Conservation (phyloP, 306 rosid species). For the Luffa aegyptiaca region DNA sequence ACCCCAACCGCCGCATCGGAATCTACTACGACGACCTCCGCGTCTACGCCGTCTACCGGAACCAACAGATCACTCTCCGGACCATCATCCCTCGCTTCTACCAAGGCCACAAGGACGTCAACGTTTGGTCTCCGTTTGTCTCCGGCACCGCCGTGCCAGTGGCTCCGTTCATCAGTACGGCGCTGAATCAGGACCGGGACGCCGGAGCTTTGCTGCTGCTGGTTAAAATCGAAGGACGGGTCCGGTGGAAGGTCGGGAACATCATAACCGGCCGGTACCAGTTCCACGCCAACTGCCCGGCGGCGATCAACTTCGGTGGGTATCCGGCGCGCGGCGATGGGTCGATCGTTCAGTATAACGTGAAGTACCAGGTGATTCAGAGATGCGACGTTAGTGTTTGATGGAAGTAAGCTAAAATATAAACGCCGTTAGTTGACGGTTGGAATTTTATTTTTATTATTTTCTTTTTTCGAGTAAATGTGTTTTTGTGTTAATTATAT, state of each 20-base stretch:
- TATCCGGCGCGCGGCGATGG: conserved; percentile 14
- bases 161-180: conserved; percentile 49
- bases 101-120: conserved; percentile 71
- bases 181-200: conserved; percentile 33
- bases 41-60: conserved; percentile 46
- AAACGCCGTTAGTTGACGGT: conserved; percentile 3
- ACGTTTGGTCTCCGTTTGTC: conserved; percentile 83
- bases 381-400: conserved; percentile 61
- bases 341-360: conserved; percentile 27
- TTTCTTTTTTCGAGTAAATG: background rate
- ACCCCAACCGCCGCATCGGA: conserved; percentile 75
- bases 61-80: conserved; percentile 65
- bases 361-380: conserved; percentile 64
- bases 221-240: conserved; percentile 58
- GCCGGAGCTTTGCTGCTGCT: conserved; percentile 31
- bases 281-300: conserved; percentile 57
- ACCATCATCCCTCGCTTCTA: conserved; percentile 59
- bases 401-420: background rate
- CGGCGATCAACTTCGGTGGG: conserved; percentile 53
- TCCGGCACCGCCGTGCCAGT: conserved; percentile 64
- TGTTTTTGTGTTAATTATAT: background rate
- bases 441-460: background rate
- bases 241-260: conserved; percentile 76
- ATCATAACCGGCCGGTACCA: conserved; percentile 56
- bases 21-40: conserved; percentile 76